phyloP scores from a whole-genome alignment of 345 rosid genomes.

The Salix purpurea region DNA sequence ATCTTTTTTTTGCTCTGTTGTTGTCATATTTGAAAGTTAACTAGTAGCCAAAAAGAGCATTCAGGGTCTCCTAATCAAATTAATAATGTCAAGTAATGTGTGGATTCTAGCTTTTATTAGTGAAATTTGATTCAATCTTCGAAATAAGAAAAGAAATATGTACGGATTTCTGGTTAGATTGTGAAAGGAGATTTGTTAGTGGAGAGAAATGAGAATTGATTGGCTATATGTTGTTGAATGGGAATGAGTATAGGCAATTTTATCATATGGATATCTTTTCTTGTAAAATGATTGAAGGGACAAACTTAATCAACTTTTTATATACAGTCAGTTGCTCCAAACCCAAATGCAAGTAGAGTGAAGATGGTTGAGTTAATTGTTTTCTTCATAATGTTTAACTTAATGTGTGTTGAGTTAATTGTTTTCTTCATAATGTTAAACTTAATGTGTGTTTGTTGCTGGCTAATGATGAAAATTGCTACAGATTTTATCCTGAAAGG shows the following conservation, averaged over 20 bases:
- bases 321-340: neutral
- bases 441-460: neutral
- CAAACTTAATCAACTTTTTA: neutral
- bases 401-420: neutral
- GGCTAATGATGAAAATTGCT: slow-evolving; percentile 13
- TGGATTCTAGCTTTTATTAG: neutral
- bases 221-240: neutral
- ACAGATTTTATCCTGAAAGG: slow-evolving; percentile 76
- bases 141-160: neutral
- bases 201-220: neutral
- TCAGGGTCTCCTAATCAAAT: neutral
- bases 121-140: neutral
- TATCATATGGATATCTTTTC: neutral
- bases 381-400: neutral
- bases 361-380: neutral
- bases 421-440: neutral
- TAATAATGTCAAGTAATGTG: neutral
- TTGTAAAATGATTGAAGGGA: neutral
- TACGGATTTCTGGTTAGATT: neutral
- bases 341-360: neutral
- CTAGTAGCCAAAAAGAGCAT: neutral
- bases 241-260: neutral
- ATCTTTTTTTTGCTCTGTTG: neutral
- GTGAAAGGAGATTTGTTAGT: neutral
- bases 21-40: neutral